These are phyloP conservation scores for Kodamaea sp. DNA, from an alignment of 1,139 yeast species.

Conservation along the genomic window DNA sequence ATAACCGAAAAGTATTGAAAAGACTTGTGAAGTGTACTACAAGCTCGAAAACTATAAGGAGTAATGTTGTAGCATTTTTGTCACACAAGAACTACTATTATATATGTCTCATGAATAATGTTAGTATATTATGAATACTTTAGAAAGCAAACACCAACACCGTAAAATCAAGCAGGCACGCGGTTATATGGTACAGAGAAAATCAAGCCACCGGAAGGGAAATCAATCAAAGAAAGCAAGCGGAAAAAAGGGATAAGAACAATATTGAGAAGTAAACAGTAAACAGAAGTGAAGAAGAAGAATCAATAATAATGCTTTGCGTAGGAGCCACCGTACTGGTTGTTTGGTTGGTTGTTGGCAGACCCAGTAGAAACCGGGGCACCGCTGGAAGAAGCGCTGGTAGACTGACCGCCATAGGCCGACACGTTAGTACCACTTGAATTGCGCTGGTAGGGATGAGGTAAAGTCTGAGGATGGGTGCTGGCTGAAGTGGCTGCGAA, in stretches of 20 bases:
- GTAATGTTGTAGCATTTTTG: too few relatives aligned
- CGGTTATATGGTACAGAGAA: conserved; percentile 5
- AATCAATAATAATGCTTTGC: conserved; percentile 16
- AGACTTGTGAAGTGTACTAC: too few relatives aligned
- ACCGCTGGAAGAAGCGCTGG: conserved; percentile 5
- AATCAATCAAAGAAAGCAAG: not conserved
- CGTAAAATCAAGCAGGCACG: conserved; percentile 1
- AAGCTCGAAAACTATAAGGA: too few relatives aligned
- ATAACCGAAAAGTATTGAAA: too few relatives aligned
- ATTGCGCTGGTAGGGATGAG: conserved; percentile 15
- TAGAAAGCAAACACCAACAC: conserved; percentile 8
- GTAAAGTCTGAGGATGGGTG: conserved; percentile 14
- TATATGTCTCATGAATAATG: not conserved
- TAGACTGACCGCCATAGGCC: conserved; percentile 3
- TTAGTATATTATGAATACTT: too few relatives aligned
- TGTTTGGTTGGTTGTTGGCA: conserved; percentile 6
- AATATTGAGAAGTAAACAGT: not conserved
- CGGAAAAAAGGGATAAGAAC: conserved; percentile 1
- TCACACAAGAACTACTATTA: too few relatives aligned
- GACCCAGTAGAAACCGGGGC: conserved; percentile 5
- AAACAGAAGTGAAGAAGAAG: not conserved
- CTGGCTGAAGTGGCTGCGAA: conserved; percentile 10
- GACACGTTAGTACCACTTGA: conserved; percentile 4
- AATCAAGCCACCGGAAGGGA: not conserved
- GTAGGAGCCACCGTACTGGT: conserved; percentile 9